Percentiles rank a stretch among this genome's conserved stretches.
phyloP scores from a whole-genome alignment of 2,329 filamentous ascomycete genomes.

The Neocucurbitaria cava region DNA sequence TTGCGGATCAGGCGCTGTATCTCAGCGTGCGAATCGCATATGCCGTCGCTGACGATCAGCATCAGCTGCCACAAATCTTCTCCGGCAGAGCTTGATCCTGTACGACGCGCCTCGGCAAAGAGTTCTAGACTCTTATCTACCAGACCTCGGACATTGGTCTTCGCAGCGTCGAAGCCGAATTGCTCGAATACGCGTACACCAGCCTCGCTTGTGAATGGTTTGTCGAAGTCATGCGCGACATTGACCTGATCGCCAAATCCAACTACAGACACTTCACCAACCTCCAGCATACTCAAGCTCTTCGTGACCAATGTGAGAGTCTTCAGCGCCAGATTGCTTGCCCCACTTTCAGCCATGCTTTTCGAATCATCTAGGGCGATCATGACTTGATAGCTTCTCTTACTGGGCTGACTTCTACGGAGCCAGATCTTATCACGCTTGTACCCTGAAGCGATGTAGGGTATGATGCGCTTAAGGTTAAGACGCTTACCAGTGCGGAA shows the following conservation, averaged over 20 bases:
- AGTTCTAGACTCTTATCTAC: conserved; percentile 79
- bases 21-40: conserved; percentile 86
- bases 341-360: conserved; percentile 85
- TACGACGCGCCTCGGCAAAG: conserved; percentile 77
- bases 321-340: conserved; percentile 84
- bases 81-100: conserved; percentile 56
- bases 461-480: conserved; percentile 99
- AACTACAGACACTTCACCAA: conserved; percentile 88
- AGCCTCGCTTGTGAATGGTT: conserved; percentile 79
- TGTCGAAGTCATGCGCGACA: conserved; percentile 84
- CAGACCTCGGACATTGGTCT: conserved; percentile 83
- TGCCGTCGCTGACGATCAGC: conserved; percentile 90
- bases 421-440: conserved; percentile 99
- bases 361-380: conserved; percentile 96
- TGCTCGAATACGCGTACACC: conserved; percentile 84
- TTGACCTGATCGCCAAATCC: conserved; percentile 86
- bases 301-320: conserved; percentile 91
- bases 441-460: conserved; percentile 97
- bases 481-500: conserved; percentile 98
- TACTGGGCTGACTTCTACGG: conserved; percentile 87
- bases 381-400: conserved; percentile 95
- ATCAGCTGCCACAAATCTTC: conserved; percentile 93
- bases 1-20: conserved; percentile 84
- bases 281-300: conserved; percentile 89
- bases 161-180: conserved; percentile 84